Conservation (phyloP, 805 yeast genomes). For the Candida maris region DNA sequence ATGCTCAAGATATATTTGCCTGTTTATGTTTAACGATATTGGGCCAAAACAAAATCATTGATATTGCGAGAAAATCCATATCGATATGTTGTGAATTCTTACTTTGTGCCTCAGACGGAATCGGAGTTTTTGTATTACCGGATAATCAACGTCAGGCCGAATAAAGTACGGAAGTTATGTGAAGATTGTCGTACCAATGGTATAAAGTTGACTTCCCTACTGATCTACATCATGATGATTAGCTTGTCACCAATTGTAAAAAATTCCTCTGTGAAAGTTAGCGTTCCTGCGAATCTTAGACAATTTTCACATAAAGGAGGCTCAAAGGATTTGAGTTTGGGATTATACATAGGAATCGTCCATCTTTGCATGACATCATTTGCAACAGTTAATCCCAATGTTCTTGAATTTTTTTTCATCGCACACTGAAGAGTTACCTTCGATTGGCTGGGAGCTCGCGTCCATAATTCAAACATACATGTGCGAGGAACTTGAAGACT, state of each 20-base stretch:
- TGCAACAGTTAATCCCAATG: background rate
- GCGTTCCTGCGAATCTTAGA: constrained; percentile 23
- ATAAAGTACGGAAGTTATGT: background rate
- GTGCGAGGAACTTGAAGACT: background rate
- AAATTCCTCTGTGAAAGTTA: constrained; percentile 10
- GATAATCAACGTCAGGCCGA: background rate
- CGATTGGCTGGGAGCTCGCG: constrained; percentile 16
- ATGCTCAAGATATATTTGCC: too few relatives aligned
- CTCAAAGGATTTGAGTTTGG: constrained; percentile 5
- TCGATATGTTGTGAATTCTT: too few relatives aligned
- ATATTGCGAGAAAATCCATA: too few relatives aligned
- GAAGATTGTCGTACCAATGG: constrained; percentile 8
- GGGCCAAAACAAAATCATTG: too few relatives aligned
- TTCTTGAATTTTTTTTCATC: constrained; percentile 1
- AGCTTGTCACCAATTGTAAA: constrained; percentile 11
- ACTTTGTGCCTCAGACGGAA: too few relatives aligned
- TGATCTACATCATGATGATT: constrained; percentile 8
- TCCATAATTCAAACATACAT: constrained; percentile 12
- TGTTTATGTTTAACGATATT: too few relatives aligned
- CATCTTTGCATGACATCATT: constrained; percentile 15
- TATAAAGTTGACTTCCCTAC: constrained; percentile 19
- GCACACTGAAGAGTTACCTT: background rate
- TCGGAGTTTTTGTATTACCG: too few relatives aligned
- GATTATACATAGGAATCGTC: constrained; percentile 16
- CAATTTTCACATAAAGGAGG: constrained; percentile 1